Conservation (phyloP, 176 grass and related monocot genomes). For the Poa annua region DNA sequence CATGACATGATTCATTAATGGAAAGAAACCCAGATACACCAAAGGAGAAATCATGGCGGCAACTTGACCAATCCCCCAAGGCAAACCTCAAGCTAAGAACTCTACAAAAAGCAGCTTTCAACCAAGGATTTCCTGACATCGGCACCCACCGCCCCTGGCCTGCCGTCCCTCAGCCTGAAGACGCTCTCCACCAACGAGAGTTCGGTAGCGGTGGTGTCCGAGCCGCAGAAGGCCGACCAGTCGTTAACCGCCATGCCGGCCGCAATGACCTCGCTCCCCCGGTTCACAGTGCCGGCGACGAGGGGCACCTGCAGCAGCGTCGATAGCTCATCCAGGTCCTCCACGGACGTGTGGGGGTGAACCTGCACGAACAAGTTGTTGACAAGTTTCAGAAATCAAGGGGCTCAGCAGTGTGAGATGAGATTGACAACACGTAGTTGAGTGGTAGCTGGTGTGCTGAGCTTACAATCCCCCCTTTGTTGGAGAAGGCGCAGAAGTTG, state of each 20-base stretch:
- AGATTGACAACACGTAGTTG: not conserved
- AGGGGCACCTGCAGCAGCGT: conserved; percentile 93
- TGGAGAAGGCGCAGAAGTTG: conserved; percentile 78
- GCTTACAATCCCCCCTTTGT: conserved; percentile 81
- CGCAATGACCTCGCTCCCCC: conserved; percentile 74
- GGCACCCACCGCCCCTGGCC: conserved; percentile 47
- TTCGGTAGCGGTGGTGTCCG: conserved; percentile 82
- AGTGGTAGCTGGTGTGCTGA: not conserved
- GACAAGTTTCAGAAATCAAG: not conserved
- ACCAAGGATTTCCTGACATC: conserved; percentile 73
- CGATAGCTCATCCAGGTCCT: conserved; percentile 90
- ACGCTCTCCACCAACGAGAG: conserved; percentile 74
- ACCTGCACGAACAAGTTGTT: conserved; percentile 42
- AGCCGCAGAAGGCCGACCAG: conserved; percentile 85
- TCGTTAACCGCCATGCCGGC: conserved; percentile 79
- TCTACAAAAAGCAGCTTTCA: conserved; percentile 48
- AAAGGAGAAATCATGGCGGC: not conserved
- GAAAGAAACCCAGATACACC: conserved; percentile 5
- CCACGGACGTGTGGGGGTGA: conserved; percentile 82
- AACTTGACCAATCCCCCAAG: not conserved
- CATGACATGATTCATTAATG: not conserved
- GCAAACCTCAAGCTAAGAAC: not conserved
- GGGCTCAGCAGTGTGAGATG: not conserved
- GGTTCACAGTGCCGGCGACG: conserved; percentile 76
- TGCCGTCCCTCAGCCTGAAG: conserved; percentile 74